Base-by-base conservation (phyloP, 108 stramenopile species). In the Cyclotella choctawhatcheeana region DNA sequence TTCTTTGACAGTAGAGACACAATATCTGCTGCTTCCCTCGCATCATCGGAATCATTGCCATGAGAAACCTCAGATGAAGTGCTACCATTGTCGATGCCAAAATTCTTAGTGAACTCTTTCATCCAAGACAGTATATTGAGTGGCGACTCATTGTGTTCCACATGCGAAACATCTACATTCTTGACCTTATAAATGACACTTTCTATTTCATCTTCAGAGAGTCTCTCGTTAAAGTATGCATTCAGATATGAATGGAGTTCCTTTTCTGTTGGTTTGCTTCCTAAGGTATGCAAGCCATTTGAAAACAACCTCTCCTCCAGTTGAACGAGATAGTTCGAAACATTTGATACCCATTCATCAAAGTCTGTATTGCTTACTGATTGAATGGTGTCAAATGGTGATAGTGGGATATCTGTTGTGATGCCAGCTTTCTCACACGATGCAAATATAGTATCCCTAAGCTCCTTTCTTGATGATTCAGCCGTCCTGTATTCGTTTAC, bases 291-390 rank as follows among this genome's bases (percentile, higher is more conserved):
- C 2, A 90, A 67, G 2, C 89, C 89, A 62, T 85, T 86, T 16
- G 86, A 87, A 58, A 90, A 90, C 10, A 90, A 84, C n/a, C 89
- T 69, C 33, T 88, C 87, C 48, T 90, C 85, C n/a, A 90, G 79
- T 13, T 79, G 66, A 18, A 64, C 64, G 17, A 90, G 70, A 68
- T 90, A 88, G 16, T 72, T 75, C 2, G 83, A 59, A 18, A 90
- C 48, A n/a, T 76, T 25, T 44, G 48, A 55, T 13, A 88, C 64
- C 89, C 89, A 90, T 22, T 20, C 31, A 22, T 84, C 79, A 55
- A 76, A 84, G 7, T 26, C 69, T 13, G 84, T 75, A 24, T 58
- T 35, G 0, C 63, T 54, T 10, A 80, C 37, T 43, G 64, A 40
- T 35, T 71, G 71, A 21, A 64, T 30, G 5, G 63, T 17, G 26